These are phyloP conservation scores for Acanthamoeba lenticulata DNA, from an alignment of 208 protist genomes.

Conservation along the genomic window DNA sequence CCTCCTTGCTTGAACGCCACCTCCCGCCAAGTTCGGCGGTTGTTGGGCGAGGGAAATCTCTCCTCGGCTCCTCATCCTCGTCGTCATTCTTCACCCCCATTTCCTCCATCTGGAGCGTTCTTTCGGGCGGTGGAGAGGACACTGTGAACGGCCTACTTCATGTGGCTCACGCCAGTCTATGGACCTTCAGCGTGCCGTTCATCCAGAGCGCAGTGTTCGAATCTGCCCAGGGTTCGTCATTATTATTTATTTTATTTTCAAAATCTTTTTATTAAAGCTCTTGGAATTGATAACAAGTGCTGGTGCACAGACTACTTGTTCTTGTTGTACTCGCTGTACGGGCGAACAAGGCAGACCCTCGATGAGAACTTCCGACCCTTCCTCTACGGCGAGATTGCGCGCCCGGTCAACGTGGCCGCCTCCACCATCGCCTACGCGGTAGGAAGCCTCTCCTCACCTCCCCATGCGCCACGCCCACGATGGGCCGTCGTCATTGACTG, in stretches of 20 bases:
- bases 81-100: background rate
- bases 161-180: background rate
- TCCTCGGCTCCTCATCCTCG: background rate
- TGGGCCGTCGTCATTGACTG: background rate
- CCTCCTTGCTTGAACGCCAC: background rate
- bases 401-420: background rate
- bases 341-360: background rate
- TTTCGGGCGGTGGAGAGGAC: background rate
- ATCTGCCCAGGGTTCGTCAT: background rate
- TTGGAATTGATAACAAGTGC: background rate
- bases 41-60: background rate
- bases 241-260: too few species aligned
- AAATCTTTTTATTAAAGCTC: background rate
- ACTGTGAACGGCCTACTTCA: background rate
- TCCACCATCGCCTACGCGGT: background rate
- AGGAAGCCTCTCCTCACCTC: background rate
- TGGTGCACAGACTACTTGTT: background rate
- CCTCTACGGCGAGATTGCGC: background rate
- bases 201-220: background rate
- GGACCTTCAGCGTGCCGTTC: background rate
- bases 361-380: background rate
- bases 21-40: background rate
- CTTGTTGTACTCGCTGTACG: background rate
- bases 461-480: background rate
- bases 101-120: background rate